Conservation (phyloP, 2,329 filamentous ascomycete species). For the Calonectria montana region DNA sequence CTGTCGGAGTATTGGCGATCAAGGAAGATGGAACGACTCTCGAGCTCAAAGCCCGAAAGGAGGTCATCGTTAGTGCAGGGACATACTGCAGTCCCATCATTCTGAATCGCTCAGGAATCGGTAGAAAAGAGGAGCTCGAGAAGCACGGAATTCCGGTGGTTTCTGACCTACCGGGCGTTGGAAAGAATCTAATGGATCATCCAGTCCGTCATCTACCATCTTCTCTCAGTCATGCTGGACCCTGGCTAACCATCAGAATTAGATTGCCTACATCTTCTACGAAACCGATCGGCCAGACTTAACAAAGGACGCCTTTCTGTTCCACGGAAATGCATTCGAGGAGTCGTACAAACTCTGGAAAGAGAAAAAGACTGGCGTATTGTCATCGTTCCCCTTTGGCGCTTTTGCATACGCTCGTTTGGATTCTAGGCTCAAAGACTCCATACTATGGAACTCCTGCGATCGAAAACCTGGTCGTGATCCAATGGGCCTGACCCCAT, state of each 20-base stretch:
- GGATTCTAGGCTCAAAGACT: conserved; percentile 66
- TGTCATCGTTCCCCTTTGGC: conserved; percentile 73
- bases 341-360: conserved; percentile 66
- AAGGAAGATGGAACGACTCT: conserved; percentile 55
- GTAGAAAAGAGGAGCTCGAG: conserved; percentile 55
- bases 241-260: background rate
- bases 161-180: conserved; percentile 59
- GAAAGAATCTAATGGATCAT: conserved; percentile 63
- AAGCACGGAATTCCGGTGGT: conserved; percentile 54
- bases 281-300: conserved; percentile 62
- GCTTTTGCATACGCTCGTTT: conserved; percentile 71
- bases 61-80: conserved; percentile 56
- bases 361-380: conserved; percentile 66
- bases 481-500: conserved; percentile 68
- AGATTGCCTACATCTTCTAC: conserved; percentile 71
- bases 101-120: conserved; percentile 64
- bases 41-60: conserved; percentile 51
- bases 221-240: background rate
- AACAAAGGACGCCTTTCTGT: conserved; percentile 65
- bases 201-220: background rate
- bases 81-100: conserved; percentile 63
- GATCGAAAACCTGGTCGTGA: conserved; percentile 63
- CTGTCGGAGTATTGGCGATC: conserved; percentile 56
- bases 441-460: conserved; percentile 64
- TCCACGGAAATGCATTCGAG: conserved; percentile 63